Base-by-base conservation (phyloP, 768 basidiomycete genomes). In the Rhodotorula paludigena region DNA sequence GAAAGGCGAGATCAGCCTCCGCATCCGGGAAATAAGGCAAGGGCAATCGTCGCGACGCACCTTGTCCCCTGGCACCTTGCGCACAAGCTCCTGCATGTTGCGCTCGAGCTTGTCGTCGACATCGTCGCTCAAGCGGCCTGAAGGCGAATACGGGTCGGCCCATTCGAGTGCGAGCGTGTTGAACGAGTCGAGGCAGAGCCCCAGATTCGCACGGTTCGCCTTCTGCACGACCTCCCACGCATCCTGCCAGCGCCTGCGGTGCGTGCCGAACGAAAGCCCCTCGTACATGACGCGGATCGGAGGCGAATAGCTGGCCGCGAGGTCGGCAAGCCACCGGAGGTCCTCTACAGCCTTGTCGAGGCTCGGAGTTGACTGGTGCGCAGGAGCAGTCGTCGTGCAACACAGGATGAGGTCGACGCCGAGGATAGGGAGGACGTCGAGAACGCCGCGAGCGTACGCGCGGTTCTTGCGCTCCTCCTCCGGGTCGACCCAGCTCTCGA, bases 101-200 rank as follows among this genome's bases (percentile, higher is more conserved):
- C 38, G 20, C 32, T 58, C 60, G 54, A 74, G 55, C 45, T 57
- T 55, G 4, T 57, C 61, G 44, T 75, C 72, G 32, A 68, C 74
- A 23, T 74, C 63, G 28, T 60, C 44, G 11, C 73, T 60, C 30
- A 74, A 74, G 28, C 77, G 71, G 14, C 76, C 76, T 18, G 73
- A 66, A 4, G 64, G 60, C 25, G 67, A 60, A 39, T 77, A 75
- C 9, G 80, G 80, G 64, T 80, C 79, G 41, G 79, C 80, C 72
- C 79, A 81, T 75, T 81, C 79, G 65, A 77, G 76, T 4, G 75
- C 80, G 36, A 79, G 78, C 30, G 69, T 76, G 66, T 80, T 80
- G 74, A 80, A 81, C 25, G 77, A 78, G 69, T 80, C 80, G 58
- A 80, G 66, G 52, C 79, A 77, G 56, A 81, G 57, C 11, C 81